Evolutionary conservation across 2,329 filamentous ascomycete species (phyloP), one percentile per base, ranked within the genome.

Genomic region (Colletotrichum spaethianum): DNA sequence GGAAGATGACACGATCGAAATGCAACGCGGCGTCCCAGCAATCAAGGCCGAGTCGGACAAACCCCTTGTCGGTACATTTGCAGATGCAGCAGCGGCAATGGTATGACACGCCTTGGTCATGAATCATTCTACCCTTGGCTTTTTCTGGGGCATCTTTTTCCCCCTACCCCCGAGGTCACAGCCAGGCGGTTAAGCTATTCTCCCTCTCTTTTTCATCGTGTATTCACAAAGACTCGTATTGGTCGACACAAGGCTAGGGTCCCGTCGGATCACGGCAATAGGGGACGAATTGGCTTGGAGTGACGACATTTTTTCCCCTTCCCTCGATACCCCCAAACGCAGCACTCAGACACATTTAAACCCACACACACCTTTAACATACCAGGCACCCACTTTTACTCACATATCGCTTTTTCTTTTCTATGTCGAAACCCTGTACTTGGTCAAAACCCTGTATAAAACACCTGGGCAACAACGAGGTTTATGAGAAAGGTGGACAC

Each of bases 1-100:
- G 52, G 86, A 89, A 63, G 87, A 89, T 61, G 86, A 87, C 72
- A 82, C 80, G 46, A 78, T 83, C 52, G 87, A 88, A 73, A 77
- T 83, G 78, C 83, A 85, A 72, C 82, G 79, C 65, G 83, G 83
- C 62, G 74, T 77, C 7, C 77, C 80, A 18, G 80, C 80, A 26
- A 77, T 85, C 75, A 84, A 83, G 76, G 79, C 82, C 20, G 81
- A 82, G 56, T 79, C 78, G 33, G 79, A 79, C 42, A 83, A 83
- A 55, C 84, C 86, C 56, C 84, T 91, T 50, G 88, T 91, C 18
- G 89, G 89, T 53, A 90, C 89, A 20, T 91, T 91, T 82, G 86
- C 87, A 55, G 89, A 91, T 77, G 89, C 89, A 28, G 88, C 87
- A 28, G 86, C 86, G 14, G 87, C 85, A 20, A 87, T 88, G 82